These are phyloP conservation scores for Camelina laxa DNA, from an alignment of 345 rosid species.

Conservation along the genomic window DNA sequence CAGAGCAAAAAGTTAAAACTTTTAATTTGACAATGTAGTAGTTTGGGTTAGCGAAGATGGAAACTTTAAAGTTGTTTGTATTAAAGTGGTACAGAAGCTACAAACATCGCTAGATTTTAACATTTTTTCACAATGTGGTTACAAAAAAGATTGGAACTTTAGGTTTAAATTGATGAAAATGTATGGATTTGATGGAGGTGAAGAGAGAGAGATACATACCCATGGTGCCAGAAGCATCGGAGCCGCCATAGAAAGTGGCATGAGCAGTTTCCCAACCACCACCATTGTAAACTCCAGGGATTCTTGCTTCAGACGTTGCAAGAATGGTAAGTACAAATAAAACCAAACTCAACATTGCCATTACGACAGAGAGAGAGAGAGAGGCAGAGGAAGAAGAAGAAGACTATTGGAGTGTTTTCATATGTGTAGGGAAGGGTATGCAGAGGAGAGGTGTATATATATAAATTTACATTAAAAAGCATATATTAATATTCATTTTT, in stretches of 20 bases:
- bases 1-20: neutral
- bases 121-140: slow-evolving; percentile 20
- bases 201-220: slow-evolving; percentile 49
- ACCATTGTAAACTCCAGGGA: slow-evolving; percentile 75
- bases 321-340: slow-evolving; percentile 37
- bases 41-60: neutral
- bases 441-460: slow-evolving; percentile 26
- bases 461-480: slow-evolving; percentile 16
- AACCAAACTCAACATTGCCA: slow-evolving; percentile 37
- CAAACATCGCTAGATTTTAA: neutral
- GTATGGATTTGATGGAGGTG: neutral
- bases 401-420: slow-evolving; percentile 14
- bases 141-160: slow-evolving; percentile 2
- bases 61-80: neutral
- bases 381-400: slow-evolving; percentile 25
- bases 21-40: slow-evolving; percentile 32
- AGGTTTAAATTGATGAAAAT: slow-evolving; percentile 18
- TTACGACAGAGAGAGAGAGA: slow-evolving; percentile 25
- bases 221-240: slow-evolving; percentile 93
- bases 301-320: slow-evolving; percentile 58
- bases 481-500: neutral
- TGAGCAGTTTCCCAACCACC: slow-evolving; percentile 79
- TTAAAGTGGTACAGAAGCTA: neutral
- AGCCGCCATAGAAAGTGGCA: slow-evolving; percentile 91
- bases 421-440: slow-evolving; percentile 36